phyloP scores from a whole-genome alignment of 768 basidiomycete genomes.

The Suillus hirtellus region DNA sequence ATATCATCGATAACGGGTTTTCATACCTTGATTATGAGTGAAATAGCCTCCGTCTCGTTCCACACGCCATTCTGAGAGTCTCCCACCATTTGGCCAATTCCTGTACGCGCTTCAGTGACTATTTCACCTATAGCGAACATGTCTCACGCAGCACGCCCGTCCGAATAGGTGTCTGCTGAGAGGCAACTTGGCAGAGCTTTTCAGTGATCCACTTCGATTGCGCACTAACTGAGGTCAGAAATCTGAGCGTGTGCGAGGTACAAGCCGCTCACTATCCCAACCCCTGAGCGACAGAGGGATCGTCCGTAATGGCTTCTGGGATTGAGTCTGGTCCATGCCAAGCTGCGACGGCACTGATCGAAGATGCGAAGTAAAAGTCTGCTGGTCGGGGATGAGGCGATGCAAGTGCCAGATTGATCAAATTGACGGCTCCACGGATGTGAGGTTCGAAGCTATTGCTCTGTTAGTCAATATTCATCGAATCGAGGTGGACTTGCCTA shows the following conservation, averaged over 20 bases:
- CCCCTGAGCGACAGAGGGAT: conserved; percentile 32
- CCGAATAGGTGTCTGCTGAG: conserved; percentile 25
- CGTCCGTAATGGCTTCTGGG: conserved; percentile 25
- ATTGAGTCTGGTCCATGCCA: conserved; percentile 23
- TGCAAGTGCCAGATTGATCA: conserved; percentile 48
- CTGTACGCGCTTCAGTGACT: conserved; percentile 36
- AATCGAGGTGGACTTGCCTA: conserved; percentile 15
- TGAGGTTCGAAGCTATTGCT: conserved; percentile 42
- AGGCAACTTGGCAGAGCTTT: conserved; percentile 49
- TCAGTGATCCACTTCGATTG: conserved; percentile 55
- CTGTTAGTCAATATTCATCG: conserved; percentile 9
- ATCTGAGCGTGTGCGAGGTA: background rate
- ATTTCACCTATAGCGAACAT: background rate
- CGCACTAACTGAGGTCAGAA: conserved; percentile 14
- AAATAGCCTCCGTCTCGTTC: conserved; percentile 50
- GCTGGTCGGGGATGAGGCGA: conserved; percentile 36
- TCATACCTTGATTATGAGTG: conserved; percentile 31
- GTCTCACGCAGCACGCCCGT: conserved; percentile 24
- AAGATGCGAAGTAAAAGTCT: conserved; percentile 54
- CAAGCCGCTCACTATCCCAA: conserved; percentile 32
- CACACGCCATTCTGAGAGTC: conserved; percentile 49
- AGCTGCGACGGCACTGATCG: conserved; percentile 36
- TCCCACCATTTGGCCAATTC: conserved; percentile 60
- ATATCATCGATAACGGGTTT: background rate
- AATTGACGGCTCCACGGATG: conserved; percentile 48